A percentile compares a stretch with the other conserved stretches of the same genome.
These are phyloP conservation scores for Leccinum subtestaceum DNA, from an alignment of 768 basidiomycete genomes.

Conservation along the genomic window DNA sequence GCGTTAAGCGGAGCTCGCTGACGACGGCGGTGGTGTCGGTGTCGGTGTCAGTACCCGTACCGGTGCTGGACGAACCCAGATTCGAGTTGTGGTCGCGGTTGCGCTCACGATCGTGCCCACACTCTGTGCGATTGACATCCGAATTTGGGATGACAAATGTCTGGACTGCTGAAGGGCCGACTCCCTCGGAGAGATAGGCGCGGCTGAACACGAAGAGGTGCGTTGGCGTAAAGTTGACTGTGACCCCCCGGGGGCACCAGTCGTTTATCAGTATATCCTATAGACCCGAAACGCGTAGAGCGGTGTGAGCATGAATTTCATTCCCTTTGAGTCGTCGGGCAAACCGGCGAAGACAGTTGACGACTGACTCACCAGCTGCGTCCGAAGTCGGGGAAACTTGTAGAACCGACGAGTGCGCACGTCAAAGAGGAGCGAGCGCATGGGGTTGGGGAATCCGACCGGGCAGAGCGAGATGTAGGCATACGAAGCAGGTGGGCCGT, in stretches of 20 bases:
- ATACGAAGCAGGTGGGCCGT: constrained; percentile 9
- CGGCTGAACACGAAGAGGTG: constrained; percentile 15
- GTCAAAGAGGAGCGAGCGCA: constrained; percentile 17
- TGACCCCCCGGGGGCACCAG: constrained; percentile 15
- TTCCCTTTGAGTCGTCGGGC: too few relatives aligned
- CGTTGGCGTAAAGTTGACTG: constrained; percentile 10
- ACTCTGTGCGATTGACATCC: too few relatives aligned
- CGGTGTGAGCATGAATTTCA: too few relatives aligned
- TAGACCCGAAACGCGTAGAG: too few relatives aligned
- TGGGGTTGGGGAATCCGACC: background rate
- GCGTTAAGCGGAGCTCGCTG: constrained; percentile 19
- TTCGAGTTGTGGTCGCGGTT: background rate
- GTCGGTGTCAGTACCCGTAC: background rate
- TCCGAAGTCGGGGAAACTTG: constrained; percentile 18
- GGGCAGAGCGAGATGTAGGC: constrained; percentile 13
- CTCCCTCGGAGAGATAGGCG: constrained; percentile 5
- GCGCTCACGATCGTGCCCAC: too few relatives aligned
- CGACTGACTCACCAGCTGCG: constrained; percentile 5
- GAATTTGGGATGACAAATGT: constrained; percentile 13
- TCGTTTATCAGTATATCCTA: constrained; percentile 17
- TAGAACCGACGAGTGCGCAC: constrained; percentile 9
- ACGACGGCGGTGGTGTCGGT: background rate
- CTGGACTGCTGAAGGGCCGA: constrained; percentile 15
- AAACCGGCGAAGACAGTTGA: too few relatives aligned
- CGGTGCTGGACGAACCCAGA: background rate